These are phyloP conservation scores for Podosphaera xanthii DNA, from an alignment of 2,329 filamentous ascomycete species.

Conservation along the genomic window DNA sequence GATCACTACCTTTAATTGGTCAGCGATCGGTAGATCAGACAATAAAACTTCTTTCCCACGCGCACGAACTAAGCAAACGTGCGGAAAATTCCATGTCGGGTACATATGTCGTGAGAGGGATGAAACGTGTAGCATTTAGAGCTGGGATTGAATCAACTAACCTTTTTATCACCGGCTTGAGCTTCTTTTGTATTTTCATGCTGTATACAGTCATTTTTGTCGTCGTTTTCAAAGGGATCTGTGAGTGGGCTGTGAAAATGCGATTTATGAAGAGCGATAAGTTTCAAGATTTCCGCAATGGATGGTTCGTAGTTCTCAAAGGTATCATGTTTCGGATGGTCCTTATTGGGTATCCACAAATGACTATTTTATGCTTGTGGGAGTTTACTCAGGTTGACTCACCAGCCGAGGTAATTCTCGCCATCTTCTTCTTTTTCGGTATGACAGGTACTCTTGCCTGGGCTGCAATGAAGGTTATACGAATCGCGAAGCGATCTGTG, in stretches of 20 bases:
- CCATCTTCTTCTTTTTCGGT: constrained; percentile 70
- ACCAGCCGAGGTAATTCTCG: constrained; percentile 62
- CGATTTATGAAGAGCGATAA: constrained; percentile 65
- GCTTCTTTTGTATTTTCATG: constrained; percentile 74
- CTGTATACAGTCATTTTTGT: constrained; percentile 51
- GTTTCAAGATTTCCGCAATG: constrained; percentile 82
- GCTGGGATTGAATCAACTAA: constrained; percentile 74
- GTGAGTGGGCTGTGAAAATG: constrained; percentile 51
- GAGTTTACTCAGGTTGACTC: constrained; percentile 77
- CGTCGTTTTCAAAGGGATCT: constrained; percentile 55
- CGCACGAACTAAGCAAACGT: constrained; percentile 24
- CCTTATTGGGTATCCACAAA: constrained; percentile 77
- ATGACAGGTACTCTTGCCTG: constrained; percentile 58
- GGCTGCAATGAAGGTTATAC: constrained; percentile 77
- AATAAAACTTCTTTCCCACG: constrained; percentile 14
- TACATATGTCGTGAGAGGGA: constrained; percentile 48
- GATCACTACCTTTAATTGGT: constrained; percentile 26
- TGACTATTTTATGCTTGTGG: constrained; percentile 79
- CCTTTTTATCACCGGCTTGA: constrained; percentile 75
- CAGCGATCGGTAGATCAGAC: constrained; percentile 24
- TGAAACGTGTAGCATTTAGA: constrained; percentile 72
- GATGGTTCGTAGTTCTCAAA: constrained; percentile 80
- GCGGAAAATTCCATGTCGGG: constrained; percentile 32
- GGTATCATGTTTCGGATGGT: constrained; percentile 81
- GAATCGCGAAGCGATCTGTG: constrained; percentile 70